These are phyloP conservation scores for Davidsoniella neocaledoniae DNA, from an alignment of 2,329 filamentous ascomycete genomes.

Conservation along the genomic window DNA sequence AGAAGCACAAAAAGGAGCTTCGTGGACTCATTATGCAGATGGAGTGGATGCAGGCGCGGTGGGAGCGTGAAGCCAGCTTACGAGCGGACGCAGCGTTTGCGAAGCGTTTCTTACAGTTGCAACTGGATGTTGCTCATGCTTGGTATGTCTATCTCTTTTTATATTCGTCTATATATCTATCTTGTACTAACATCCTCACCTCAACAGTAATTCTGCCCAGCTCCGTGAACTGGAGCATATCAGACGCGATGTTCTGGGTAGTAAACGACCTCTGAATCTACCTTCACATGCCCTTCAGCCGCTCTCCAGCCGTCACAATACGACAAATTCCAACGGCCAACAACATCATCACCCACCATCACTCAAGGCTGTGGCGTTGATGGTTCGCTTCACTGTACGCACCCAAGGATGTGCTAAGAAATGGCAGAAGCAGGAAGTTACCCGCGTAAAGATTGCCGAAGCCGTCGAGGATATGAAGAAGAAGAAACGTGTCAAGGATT, in stretches of 20 bases:
- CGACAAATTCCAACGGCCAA: slow-evolving; percentile 11
- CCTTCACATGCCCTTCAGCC: slow-evolving; percentile 7
- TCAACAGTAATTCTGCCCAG: slow-evolving; percentile 72
- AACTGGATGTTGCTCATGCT: slow-evolving; percentile 69
- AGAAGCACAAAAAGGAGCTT: slow-evolving; percentile 57
- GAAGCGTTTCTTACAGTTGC: slow-evolving; percentile 66
- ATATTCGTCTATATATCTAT: slow-evolving; percentile 7
- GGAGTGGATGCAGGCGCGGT: slow-evolving; percentile 70
- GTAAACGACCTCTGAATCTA: slow-evolving; percentile 18
- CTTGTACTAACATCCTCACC: slow-evolving; percentile 6
- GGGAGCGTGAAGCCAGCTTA: slow-evolving; percentile 64
- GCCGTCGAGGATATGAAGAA: slow-evolving; percentile 31
- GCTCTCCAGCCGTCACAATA: slow-evolving; percentile 1
- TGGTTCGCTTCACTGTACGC: slow-evolving; percentile 37
- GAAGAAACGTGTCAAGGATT: slow-evolving; percentile 24
- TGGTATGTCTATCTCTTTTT: slow-evolving; percentile 48
- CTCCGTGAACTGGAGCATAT: slow-evolving; percentile 73
- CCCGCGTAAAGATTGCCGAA: slow-evolving; percentile 30
- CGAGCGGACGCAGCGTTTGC: slow-evolving; percentile 67
- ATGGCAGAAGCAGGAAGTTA: slow-evolving; percentile 36
- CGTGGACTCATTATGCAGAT: slow-evolving; percentile 78
- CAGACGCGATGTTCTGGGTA: slow-evolving; percentile 29
- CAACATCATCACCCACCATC: slow-evolving; percentile 15
- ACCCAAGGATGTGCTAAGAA: slow-evolving; percentile 27
- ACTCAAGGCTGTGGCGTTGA: slow-evolving; percentile 29